phyloP scores from a whole-genome alignment of 495 filamentous ascomycete species.

The Thermothielavioides terrestris region DNA sequence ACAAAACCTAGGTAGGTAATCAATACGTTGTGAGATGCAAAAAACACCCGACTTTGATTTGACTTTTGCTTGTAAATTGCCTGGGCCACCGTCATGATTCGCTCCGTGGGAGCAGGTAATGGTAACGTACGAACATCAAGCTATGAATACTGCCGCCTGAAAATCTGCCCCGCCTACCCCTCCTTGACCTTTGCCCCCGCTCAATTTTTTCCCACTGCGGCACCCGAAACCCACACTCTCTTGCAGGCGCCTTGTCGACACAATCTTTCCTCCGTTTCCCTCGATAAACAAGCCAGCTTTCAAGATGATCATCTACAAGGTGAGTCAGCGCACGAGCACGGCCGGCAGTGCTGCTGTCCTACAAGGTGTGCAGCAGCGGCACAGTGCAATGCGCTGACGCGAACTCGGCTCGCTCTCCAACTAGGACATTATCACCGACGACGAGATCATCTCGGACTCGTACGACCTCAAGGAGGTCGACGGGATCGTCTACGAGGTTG shows the following conservation, averaged over 20 bases:
- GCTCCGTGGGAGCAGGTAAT: no score
- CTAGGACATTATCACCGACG: conserved; percentile 80
- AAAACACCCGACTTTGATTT: no score
- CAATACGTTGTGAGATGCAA: no score
- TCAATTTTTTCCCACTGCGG: conserved; percentile 8
- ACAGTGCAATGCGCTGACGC: conserved; percentile 15
- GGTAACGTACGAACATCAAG: no score
- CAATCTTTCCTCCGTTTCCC: conserved; percentile 7
- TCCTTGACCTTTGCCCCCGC: conserved; percentile 18
- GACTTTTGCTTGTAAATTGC: no score
- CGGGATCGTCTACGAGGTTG: conserved; percentile 70
- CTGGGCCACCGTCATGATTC: no score
- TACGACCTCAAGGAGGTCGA: conserved; percentile 71
- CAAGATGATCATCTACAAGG: conserved; percentile 90
- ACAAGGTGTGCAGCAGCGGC: not conserved
- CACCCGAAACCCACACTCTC: not conserved
- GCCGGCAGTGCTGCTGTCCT: conserved; percentile 25
- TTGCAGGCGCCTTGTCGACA: conserved; percentile 11
- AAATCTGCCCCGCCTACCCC: conserved; percentile 22
- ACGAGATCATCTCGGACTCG: conserved; percentile 95
- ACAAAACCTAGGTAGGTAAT: no score
- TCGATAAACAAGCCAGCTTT: conserved; percentile 11
- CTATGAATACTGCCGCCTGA: not conserved
- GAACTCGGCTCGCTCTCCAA: conserved; percentile 3
- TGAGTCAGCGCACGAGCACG: conserved; percentile 37